Base-by-base conservation (phyloP, 805 yeast species). In the Wickerhamomyces rabaulensis region DNA sequence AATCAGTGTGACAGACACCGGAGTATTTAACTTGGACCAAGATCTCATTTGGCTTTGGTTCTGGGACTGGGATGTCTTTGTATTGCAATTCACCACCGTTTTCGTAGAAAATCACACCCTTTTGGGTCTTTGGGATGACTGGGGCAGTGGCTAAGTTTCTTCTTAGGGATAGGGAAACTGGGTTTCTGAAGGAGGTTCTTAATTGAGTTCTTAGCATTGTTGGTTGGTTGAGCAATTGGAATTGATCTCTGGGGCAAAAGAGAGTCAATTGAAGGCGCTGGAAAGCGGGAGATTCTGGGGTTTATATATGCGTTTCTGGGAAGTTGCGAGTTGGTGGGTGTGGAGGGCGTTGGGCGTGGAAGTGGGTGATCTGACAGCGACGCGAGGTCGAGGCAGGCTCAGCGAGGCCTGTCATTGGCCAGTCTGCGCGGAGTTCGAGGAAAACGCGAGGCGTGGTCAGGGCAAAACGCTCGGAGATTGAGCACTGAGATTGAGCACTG, bases 1-100 rank as follows among this genome's bases (percentile, higher is more conserved):
- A 75, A 63, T 82, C 87, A 25, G 87, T 80, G 72, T 82, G 87
- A 64, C 87, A 82, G 48, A 82, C 87, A 67, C 87, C 87, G 12
- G 87, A 81, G 70, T 79, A 82, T 68, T 80, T 80, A 62, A 82
- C 82, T 61, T 82, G 76, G 58, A 82, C 73, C 63, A 82, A 72
- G 49, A 82, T 67, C 66, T 82, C 87, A 60, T 74, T 79, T 52
- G 87, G 68, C 64, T 77, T 78, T 63, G 87, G 87, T 41, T 52
- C 65, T 63, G 87, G 84, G 31, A 77, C 81, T 33, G 79, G 74
- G 47, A 76, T 71, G 59, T 78, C 82, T 54, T 69, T 69, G 68
- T 75, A 76, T 40, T 64, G 61, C 60, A 76, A 64, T 23, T 66
- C 66, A 49, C 80, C 81, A 51, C 77, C 76, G 59, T 69, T 66